Conservation (phyloP, 2,329 filamentous ascomycete species). For the Cordyceps tenuipes region DNA sequence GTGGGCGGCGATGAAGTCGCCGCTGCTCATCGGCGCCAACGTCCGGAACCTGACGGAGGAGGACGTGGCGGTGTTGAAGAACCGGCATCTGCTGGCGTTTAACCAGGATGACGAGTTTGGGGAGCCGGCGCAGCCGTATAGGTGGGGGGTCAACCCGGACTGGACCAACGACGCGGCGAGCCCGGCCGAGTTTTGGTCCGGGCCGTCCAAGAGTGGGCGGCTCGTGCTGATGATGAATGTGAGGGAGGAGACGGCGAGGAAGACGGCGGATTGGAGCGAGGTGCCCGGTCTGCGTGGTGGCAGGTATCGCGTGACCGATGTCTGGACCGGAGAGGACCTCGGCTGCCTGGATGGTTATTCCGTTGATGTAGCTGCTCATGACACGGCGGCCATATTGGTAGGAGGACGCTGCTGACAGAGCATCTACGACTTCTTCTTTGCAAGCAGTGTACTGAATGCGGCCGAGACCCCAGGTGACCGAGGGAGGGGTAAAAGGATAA, state of each 20-base stretch:
- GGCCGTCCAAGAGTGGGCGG: conserved; percentile 32
- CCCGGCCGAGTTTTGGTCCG: conserved; percentile 43
- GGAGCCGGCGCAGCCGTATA: no score
- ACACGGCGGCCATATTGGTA: conserved; percentile 24
- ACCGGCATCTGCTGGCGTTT: no score
- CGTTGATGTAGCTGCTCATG: conserved; percentile 25
- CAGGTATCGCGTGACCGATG: conserved; percentile 33
- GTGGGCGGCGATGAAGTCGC: no score
- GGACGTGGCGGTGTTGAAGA: no score
- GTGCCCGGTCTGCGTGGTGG: conserved; percentile 30
- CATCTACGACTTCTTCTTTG: no score
- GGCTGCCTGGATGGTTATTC: conserved; percentile 25
- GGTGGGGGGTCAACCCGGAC: no score
- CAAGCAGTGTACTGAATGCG: conserved; percentile 9
- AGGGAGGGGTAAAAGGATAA: no score
- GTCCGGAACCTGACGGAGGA: no score
- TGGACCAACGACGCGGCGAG: conserved; percentile 29
- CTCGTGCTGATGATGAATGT: conserved; percentile 42
- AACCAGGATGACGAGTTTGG: no score
- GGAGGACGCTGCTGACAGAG: not conserved
- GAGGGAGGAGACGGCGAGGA: conserved; percentile 22
- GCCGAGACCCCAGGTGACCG: conserved; percentile 19
- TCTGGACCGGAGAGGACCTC: conserved; percentile 36
- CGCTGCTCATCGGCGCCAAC: no score
- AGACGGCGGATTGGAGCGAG: conserved; percentile 32